phyloP scores from a whole-genome alignment of 768 basidiomycete species.

The Cystobasidiopsis lactophilus region DNA sequence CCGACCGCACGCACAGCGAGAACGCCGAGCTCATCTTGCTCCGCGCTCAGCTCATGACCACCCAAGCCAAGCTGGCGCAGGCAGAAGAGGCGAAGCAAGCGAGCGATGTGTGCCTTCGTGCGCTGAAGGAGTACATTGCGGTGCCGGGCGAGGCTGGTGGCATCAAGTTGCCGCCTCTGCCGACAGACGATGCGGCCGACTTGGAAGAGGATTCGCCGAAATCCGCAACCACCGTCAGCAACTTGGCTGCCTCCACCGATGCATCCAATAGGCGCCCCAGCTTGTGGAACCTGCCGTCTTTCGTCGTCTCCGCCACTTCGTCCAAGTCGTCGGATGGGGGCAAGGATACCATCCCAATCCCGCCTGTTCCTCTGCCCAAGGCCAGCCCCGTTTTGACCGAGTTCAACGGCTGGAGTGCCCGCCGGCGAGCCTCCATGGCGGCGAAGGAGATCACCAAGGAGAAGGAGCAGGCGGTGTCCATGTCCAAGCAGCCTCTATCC shows the following conservation, averaged over 20 bases:
- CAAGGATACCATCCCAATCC: too few species aligned
- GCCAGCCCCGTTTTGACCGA: background rate
- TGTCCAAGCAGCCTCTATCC: too few species aligned
- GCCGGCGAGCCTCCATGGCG: background rate
- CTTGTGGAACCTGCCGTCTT: background rate
- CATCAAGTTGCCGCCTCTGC: constrained; percentile 25
- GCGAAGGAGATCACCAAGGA: background rate
- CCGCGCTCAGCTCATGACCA: constrained; percentile 40
- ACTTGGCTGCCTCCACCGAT: too few species aligned
- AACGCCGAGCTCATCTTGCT: constrained; percentile 36
- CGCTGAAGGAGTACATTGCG: constrained; percentile 43
- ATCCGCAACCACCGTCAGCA: too few species aligned
- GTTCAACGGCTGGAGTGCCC: background rate
- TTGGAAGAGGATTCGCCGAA: background rate
- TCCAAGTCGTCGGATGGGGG: background rate
- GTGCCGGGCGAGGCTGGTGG: constrained; percentile 12
- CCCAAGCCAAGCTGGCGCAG: constrained; percentile 47
- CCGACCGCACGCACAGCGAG: constrained; percentile 30
- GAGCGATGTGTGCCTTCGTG: constrained; percentile 60
- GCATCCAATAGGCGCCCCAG: background rate
- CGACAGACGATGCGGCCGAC: constrained; percentile 23
- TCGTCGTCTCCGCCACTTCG: background rate
- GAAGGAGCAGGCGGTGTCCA: background rate
- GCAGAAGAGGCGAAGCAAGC: constrained; percentile 66
- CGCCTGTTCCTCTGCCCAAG: too few species aligned